A percentile compares a stretch with the other conserved stretches of the same genome.
These are phyloP conservation scores for Xanthoceras sorbifolium DNA, from an alignment of 345 rosid genomes.

Conservation along the genomic window DNA sequence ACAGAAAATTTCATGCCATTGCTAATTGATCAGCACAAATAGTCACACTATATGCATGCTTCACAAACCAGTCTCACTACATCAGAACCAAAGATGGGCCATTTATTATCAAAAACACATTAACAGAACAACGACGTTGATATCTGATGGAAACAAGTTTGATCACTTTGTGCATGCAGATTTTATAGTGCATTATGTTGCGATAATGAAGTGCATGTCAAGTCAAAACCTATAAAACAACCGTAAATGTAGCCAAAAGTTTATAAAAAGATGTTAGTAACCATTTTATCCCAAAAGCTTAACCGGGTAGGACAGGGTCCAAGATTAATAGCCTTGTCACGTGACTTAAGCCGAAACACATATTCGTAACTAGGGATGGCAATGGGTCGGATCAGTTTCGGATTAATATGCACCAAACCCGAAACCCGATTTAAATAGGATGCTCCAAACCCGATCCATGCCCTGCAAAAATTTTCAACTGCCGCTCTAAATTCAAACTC, in stretches of 20 bases:
- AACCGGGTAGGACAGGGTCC: neutral
- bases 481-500: too few relatives aligned
- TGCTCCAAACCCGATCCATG: too few relatives aligned
- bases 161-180: too few relatives aligned
- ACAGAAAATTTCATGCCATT: neutral
- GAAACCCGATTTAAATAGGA: too few relatives aligned
- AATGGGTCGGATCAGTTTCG: too few relatives aligned
- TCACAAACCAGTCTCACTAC: neutral
- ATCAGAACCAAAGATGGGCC: slow-evolving; percentile 2
- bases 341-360: too few relatives aligned
- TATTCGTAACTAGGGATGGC: too few relatives aligned
- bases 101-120: neutral
- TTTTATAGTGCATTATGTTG: neutral
- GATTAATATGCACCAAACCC: too few relatives aligned
- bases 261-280: neutral
- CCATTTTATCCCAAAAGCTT: neutral
- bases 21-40: neutral
- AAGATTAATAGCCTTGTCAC: too few relatives aligned
- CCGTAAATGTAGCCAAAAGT: neutral
- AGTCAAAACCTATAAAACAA: neutral
- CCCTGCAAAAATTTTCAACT: too few relatives aligned
- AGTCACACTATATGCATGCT: neutral
- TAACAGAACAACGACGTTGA: neutral
- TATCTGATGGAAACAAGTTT: neutral
- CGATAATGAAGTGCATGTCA: neutral